A percentile compares a stretch with the other conserved stretches of the same genome.
Evolutionary conservation across 2,329 filamentous ascomycete genomes (phyloP).

Genomic region (Ilyonectria robusta): DNA sequence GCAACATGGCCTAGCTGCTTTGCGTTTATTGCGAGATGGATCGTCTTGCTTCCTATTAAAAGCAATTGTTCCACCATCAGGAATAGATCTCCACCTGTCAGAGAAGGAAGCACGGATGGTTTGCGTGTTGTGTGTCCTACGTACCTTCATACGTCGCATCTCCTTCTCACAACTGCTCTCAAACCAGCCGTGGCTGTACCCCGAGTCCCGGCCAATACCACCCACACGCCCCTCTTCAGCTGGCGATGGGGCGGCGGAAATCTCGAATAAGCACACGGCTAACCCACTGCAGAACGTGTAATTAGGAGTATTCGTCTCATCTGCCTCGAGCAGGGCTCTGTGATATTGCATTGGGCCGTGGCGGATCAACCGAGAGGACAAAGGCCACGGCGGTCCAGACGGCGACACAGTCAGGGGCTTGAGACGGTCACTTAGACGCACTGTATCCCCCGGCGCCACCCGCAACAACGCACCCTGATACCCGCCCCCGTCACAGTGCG

Average conservation of each 20-base stretch:
- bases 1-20: conserved; percentile 12
- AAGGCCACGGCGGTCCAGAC: conserved; percentile 39
- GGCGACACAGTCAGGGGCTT: conserved; percentile 35
- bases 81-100: conserved; percentile 17
- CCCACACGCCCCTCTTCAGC: conserved; percentile 10
- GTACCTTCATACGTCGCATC: conserved; percentile 2
- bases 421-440: conserved; percentile 25
- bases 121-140: not conserved
- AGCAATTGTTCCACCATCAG: conserved; percentile 25
- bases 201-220: not conserved
- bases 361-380: conserved; percentile 30
- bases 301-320: conserved; percentile 40
- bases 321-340: conserved; percentile 34
- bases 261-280: conserved; percentile 21
- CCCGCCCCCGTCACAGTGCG: conserved; percentile 40
- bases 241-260: conserved; percentile 34
- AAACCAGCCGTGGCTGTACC: conserved; percentile 38
- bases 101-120: conserved; percentile 12
- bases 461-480: not conserved
- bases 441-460: conserved; percentile 31
- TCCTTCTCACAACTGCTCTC: conserved; percentile 11
- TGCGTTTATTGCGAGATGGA: conserved; percentile 14
- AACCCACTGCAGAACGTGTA: conserved; percentile 21
- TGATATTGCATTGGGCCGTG: conserved; percentile 28
- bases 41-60: conserved; percentile 12